Percentiles rank a stretch among this genome's conserved stretches.
Conservation (phyloP, 192 early-diverging fungal genomes). For the Dissophora ornata region DNA sequence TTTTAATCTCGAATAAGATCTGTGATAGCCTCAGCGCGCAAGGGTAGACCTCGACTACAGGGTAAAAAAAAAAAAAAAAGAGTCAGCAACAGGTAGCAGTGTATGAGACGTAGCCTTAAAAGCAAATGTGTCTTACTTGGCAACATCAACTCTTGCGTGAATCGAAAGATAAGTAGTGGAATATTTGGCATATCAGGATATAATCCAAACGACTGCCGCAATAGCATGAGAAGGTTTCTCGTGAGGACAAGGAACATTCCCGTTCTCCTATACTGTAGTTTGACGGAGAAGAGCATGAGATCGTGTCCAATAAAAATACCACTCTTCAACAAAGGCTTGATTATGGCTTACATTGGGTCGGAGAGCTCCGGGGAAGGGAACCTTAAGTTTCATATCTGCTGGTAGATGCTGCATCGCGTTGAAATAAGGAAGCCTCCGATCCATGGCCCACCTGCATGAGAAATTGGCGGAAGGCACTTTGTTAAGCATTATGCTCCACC, state of each 20-base stretch:
- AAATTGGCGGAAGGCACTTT: too few species aligned
- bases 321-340: too few species aligned
- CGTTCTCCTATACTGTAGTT: neutral
- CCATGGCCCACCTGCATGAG: conserved; percentile 29
- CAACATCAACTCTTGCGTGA: conserved; percentile 35
- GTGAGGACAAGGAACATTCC: neutral
- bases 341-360: too few species aligned
- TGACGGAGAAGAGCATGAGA: neutral
- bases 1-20: neutral
- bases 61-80: neutral
- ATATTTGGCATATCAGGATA: neutral
- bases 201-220: neutral
- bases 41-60: conserved; percentile 32
- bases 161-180: conserved; percentile 28
- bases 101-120: neutral
- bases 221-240: neutral
- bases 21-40: conserved; percentile 18
- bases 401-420: conserved; percentile 11
- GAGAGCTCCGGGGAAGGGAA: neutral
- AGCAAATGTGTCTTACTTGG: conserved; percentile 30
- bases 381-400: conserved; percentile 6
- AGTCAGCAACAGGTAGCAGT: neutral
- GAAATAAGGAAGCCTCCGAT: conserved; percentile 21
- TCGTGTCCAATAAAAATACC: too few species aligned
- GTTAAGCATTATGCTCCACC: too few species aligned